Evolutionary conservation across 306 rosid species (phyloP), one percentile per base, ranked within the genome.

Genomic region (Quercus alba): DNA sequence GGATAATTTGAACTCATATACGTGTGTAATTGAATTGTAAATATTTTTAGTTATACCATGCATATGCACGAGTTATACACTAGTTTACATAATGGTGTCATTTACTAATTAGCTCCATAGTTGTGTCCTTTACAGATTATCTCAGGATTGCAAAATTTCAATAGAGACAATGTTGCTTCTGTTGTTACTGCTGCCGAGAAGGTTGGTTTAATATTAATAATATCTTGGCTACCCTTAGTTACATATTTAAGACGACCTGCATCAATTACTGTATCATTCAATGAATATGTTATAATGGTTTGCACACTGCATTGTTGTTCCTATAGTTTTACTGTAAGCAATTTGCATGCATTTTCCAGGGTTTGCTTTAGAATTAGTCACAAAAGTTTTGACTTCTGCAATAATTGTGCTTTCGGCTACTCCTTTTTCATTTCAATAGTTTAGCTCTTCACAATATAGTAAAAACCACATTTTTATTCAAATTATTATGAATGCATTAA

Each of bases 121-220:
- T 54, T 81, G 54, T 21, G 67, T 81, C 26, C 68, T 85, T 79
- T 74, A 71, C 82, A 94, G 97, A 94, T 94, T 85, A 92, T 94
- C 85, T 81, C 99, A 81, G 99, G 97, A 23, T 82, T 94, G 90
- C 91, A 92, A 80, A 94, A 94, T 87, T 84, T 91, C 75, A 78
- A 94, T 78, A 86, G 86, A 81, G 94, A 90, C 78, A 91, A 88
- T 87, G 89, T 94, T 85, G 97, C 97, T 15, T 86, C 93, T 5
- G 92, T 94, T 75, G 88, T 94, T 30, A 91, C 92, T 80, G 99
- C 99, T 18, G 97, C 97, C 2, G 97, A 92, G n/a, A 88, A 92
- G 97, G 99, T 92, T 76, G 38, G 63, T 82, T 46, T 73, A 12
- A 23, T 81, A n/a, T 33, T 41, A 41, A 41, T 8, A 41, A n/a